These are phyloP conservation scores for Aspergillus candidus DNA, from an alignment of 2,329 filamentous ascomycete genomes.

Conservation along the genomic window DNA sequence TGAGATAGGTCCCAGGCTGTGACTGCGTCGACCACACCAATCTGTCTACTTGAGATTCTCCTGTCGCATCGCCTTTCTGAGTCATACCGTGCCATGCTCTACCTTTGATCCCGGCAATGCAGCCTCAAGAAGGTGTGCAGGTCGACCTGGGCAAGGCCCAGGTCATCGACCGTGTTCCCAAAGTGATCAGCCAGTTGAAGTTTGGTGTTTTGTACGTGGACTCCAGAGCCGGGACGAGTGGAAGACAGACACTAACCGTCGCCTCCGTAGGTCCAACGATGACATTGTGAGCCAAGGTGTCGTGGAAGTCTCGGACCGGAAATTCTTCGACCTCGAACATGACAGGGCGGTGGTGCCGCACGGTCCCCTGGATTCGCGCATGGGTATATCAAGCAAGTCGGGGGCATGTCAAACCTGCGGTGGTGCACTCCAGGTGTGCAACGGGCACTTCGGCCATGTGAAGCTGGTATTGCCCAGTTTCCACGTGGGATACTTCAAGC, in stretches of 20 bases:
- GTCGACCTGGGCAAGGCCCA: slow-evolving; percentile 67
- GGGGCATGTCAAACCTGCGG: slow-evolving; percentile 78
- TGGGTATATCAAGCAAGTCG: slow-evolving; percentile 83
- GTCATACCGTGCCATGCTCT: slow-evolving; percentile 32
- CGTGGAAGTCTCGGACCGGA: slow-evolving; percentile 86
- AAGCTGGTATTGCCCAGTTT: slow-evolving; percentile 86
- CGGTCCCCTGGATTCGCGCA: slow-evolving; percentile 79
- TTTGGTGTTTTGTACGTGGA: slow-evolving; percentile 77
- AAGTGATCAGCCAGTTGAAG: slow-evolving; percentile 86
- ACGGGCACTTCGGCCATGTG: slow-evolving; percentile 93
- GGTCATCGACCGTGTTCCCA: slow-evolving; percentile 80
- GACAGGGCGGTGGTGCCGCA: slow-evolving; percentile 69
- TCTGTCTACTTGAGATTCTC: neutral
- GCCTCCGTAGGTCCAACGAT: slow-evolving; percentile 64
- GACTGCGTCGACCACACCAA: too few relatives aligned
- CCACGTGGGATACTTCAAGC: slow-evolving; percentile 92
- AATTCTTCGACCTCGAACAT: slow-evolving; percentile 84
- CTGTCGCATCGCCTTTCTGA: slow-evolving; percentile 12
- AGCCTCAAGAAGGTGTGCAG: slow-evolving; percentile 38
- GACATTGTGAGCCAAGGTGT: slow-evolving; percentile 95
- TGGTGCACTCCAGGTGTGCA: slow-evolving; percentile 73
- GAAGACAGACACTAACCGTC: neutral
- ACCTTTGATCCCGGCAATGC: slow-evolving; percentile 33
- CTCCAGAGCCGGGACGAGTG: too few relatives aligned
- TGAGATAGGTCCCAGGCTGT: too few relatives aligned